Conservation (phyloP, 2,329 filamentous ascomycete genomes). For the Cordyceps farinosa region DNA sequence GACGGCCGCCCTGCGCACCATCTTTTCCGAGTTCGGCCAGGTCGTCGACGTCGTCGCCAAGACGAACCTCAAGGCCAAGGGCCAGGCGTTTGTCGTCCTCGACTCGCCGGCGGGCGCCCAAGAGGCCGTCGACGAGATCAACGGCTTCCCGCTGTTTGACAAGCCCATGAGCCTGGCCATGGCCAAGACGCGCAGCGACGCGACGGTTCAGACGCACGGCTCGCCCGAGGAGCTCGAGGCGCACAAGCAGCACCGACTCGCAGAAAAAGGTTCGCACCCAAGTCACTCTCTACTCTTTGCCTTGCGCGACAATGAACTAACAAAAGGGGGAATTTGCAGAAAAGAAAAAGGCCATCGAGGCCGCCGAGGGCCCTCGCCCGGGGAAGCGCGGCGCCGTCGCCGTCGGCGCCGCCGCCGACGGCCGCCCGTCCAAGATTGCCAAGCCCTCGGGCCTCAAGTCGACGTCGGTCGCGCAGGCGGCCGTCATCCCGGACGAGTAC, state of each 20-base stretch:
- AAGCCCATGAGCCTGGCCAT: conserved; percentile 84
- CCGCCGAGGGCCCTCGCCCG: conserved; percentile 72
- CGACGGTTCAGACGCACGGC: conserved; percentile 72
- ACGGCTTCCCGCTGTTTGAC: conserved; percentile 89
- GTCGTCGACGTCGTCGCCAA: conserved; percentile 85
- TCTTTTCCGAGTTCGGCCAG: conserved; percentile 87
- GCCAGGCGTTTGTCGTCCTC: conserved; percentile 93
- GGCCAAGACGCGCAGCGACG: conserved; percentile 81
- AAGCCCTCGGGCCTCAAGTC: conserved; percentile 65
- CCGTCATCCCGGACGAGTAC: conserved; percentile 94
- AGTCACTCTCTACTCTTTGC: too few species aligned
- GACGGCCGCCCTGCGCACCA: conserved; percentile 65
- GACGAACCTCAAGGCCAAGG: conserved; percentile 85
- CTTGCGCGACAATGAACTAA: not conserved
- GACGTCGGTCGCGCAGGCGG: conserved; percentile 61
- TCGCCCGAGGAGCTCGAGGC: conserved; percentile 76
- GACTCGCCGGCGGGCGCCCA: conserved; percentile 75
- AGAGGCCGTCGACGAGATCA: conserved; percentile 79
- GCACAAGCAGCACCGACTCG: conserved; percentile 79
- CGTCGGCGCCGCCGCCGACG: conserved; percentile 41
- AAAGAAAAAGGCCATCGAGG: conserved; percentile 77
- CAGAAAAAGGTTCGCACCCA: conserved; percentile 73
- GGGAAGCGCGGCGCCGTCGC: conserved; percentile 59
- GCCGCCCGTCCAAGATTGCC: conserved; percentile 65
- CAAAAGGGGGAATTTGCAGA: conserved; percentile 36